Conservation (phyloP, 129 eudicot species). For the Calendula officinalis region DNA sequence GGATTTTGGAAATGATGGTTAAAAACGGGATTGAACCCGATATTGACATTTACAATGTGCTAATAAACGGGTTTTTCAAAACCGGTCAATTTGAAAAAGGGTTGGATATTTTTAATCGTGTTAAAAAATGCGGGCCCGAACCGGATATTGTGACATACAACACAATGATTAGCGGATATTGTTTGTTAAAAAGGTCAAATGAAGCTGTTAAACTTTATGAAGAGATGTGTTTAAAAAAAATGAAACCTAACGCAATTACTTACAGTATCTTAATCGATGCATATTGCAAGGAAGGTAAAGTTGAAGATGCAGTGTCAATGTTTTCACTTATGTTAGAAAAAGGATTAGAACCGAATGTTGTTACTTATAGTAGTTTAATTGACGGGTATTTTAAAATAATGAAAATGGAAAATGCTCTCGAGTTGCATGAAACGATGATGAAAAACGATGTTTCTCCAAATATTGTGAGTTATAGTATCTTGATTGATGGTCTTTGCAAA, state of each 20-base stretch:
- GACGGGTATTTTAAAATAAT: constrained; percentile 51
- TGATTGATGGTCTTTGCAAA: constrained; percentile 74
- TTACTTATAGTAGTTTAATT: constrained; percentile 60
- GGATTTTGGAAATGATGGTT: constrained; percentile 47
- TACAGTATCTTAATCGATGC: constrained; percentile 55
- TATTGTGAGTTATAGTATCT: constrained; percentile 63
- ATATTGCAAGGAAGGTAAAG: constrained; percentile 66
- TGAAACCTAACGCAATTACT: constrained; percentile 45
- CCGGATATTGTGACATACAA: constrained; percentile 77
- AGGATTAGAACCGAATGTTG: constrained; percentile 54
- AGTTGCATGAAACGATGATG: constrained; percentile 55
- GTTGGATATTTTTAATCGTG: constrained; percentile 37
- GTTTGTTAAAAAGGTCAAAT: constrained; percentile 40
- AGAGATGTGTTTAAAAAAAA: constrained; percentile 21
- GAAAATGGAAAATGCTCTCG: constrained; percentile 41
- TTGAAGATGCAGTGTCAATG: constrained; percentile 50
- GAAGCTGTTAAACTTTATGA: constrained; percentile 48
- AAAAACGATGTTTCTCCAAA: constrained; percentile 43
- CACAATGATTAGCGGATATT: constrained; percentile 63
- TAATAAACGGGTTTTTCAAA: constrained; percentile 41
- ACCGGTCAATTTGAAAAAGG: constrained; percentile 32
- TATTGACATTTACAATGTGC: constrained; percentile 49
- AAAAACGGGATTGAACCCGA: constrained; percentile 49
- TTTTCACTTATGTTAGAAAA: constrained; percentile 41
- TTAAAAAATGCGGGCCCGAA: constrained; percentile 45